These are phyloP conservation scores for Hymenotorrendiella dingleyae DNA, from an alignment of 2,329 filamentous ascomycete genomes.

Conservation along the genomic window DNA sequence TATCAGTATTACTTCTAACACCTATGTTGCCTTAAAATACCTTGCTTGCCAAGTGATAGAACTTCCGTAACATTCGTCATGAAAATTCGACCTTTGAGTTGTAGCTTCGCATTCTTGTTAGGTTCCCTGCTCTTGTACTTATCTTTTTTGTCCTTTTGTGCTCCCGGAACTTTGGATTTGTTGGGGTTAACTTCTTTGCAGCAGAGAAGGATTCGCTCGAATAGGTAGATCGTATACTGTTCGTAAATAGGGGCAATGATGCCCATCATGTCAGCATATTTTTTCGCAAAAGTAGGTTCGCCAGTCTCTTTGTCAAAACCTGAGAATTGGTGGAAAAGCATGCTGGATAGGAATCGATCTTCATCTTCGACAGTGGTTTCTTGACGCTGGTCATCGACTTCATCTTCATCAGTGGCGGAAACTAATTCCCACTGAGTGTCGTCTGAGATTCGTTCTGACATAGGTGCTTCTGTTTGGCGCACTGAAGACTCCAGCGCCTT, in stretches of 20 bases:
- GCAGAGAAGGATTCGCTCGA: conserved; percentile 89
- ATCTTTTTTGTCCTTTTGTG: conserved; percentile 67
- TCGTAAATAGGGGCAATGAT: conserved; percentile 15
- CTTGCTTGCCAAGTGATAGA: conserved; percentile 79
- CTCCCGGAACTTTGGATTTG: conserved; percentile 62
- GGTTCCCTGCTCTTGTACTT: conserved; percentile 71
- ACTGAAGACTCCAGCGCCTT: conserved; percentile 15
- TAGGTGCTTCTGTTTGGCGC: neutral
- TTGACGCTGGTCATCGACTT: conserved; percentile 10
- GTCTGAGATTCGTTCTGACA: neutral
- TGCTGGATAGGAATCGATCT: conserved; percentile 8
- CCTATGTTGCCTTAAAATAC: conserved; percentile 44
- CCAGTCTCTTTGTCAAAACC: conserved; percentile 9
- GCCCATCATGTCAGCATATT: conserved; percentile 23
- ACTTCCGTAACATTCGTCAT: conserved; percentile 98
- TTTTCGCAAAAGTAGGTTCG: conserved; percentile 12
- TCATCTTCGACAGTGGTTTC: neutral
- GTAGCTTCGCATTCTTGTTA: conserved; percentile 66
- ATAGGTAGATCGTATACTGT: conserved; percentile 95
- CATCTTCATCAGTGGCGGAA: neutral
- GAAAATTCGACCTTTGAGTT: conserved; percentile 95
- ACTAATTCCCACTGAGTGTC: conserved; percentile 7
- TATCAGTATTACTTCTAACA: conserved; percentile 25
- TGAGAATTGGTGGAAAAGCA: conserved; percentile 12
- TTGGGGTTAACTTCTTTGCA: conserved; percentile 90